phyloP scores from a whole-genome alignment of 371 early-diverging fungal species.

The Mucor indicus region DNA sequence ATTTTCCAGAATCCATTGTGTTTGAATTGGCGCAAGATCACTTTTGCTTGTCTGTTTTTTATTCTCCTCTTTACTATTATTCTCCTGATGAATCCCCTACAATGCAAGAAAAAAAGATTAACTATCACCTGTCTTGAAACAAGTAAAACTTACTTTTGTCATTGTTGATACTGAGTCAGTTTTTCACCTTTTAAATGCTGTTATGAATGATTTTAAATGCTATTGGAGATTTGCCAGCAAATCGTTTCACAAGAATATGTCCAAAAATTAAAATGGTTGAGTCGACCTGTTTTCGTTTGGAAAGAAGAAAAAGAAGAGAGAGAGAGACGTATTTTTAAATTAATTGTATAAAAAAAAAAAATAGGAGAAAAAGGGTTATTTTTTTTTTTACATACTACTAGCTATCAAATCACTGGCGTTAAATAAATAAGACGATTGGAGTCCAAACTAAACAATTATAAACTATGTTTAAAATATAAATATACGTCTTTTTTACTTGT shows the following conservation, averaged over 20 bases:
- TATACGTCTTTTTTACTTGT: conserved; percentile 21
- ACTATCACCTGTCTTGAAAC: no score
- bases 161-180: no score
- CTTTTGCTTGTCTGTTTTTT: no score
- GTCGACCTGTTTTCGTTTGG: conserved; percentile 1
- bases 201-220: no score
- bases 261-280: conserved; percentile 9
- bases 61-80: no score
- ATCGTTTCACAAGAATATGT: conserved; percentile 9
- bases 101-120: no score
- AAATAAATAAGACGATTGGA: conserved; percentile 24
- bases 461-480: not conserved
- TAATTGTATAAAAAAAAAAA: not conserved
- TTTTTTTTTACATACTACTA: conserved; percentile 27
- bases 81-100: no score
- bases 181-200: no score
- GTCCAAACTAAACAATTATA: conserved; percentile 19
- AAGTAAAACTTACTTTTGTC: no score
- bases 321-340: not conserved
- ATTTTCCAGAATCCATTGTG: no score
- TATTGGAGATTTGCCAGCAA: conserved; percentile 7
- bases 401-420: conserved; percentile 25
- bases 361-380: conserved; percentile 18
- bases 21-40: no score
- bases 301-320: not conserved